Evolutionary conservation across 495 filamentous ascomycete genomes (phyloP), one percentile per base, ranked within the genome.

Genomic region (Hypoxylon fragiforme): DNA sequence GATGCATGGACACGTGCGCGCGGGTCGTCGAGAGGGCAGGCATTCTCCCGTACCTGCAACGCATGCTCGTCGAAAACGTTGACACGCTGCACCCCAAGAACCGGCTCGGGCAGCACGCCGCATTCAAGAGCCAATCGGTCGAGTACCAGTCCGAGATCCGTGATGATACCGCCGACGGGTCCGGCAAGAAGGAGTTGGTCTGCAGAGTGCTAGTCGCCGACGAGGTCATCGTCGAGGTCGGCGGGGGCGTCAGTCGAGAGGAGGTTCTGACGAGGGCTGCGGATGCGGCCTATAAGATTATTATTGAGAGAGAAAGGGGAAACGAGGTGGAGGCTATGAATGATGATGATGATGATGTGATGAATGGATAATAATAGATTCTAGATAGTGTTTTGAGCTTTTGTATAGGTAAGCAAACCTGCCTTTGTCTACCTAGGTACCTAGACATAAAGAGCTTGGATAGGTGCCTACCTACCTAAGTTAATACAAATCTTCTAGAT

Each of bases 61-160:
- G 86, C 11, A 67, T 92, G 2, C 61, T 95, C 16, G 51, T 51
- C 0, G 82, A 85, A 12, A 64, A 59, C 0, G 80, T 92, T 5
- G 74, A 85, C 42, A 70, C 85, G n/a, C 54, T 81, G 47, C 89
- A 95, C 70, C 92, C 92, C 0, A 86, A 88, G 62, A 86, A 89
- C 57, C 77, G 81, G 40, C 67, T 92, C 9, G 86, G 86, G 13
- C 63, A 75, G 34, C 52, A 86, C 13, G 81, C 82, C 0, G 62
- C 54, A 0, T 51, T 35, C 21, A 78, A 75, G 28, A 50, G 60
- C 3, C 64, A 79, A 46, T 75, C 52, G 7, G 83, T 88, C 3
- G 60, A 66, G 40, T 85, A 85, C 65, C 54, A 66, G 7, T 64
- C 71, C 4, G 69, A 67, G 8, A 56, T 57, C 1, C 56, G 37